Evolutionary conservation across 2,329 filamentous ascomycete species (phyloP).

Genomic region (Zymoseptoria brevis): DNA sequence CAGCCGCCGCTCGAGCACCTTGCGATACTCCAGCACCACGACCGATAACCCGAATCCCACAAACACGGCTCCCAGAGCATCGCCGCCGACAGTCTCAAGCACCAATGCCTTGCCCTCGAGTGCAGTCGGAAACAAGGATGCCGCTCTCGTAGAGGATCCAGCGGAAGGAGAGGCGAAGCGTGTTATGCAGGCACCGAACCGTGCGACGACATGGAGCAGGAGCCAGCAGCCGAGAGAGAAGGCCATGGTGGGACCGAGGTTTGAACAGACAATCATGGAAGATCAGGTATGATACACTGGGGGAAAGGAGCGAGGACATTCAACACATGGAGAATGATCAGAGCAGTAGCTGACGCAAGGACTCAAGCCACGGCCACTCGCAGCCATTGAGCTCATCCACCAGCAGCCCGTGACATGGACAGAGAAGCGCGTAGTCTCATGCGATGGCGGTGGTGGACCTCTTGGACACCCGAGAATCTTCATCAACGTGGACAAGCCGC

Average conservation of each 20-base stretch:
- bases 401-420: conserved; percentile 91
- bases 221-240: conserved; percentile 72
- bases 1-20: conserved; percentile 10
- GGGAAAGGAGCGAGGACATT: neutral
- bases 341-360: conserved; percentile 17
- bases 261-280: conserved; percentile 93
- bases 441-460: conserved; percentile 86
- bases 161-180: conserved; percentile 49
- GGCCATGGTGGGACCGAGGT: conserved; percentile 89
- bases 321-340: neutral
- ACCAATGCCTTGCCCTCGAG: conserved; percentile 53
- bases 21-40: conserved; percentile 15
- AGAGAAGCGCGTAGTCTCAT: conserved; percentile 70
- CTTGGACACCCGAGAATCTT: conserved; percentile 87
- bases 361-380: conserved; percentile 70
- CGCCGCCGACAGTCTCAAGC: conserved; percentile 43
- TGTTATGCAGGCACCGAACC: conserved; percentile 77
- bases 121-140: conserved; percentile 44
- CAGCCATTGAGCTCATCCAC: conserved; percentile 94
- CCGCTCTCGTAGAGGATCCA: conserved; percentile 48
- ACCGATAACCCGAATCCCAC: conserved; percentile 49
- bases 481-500: conserved; percentile 96
- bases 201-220: conserved; percentile 68
- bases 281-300: conserved; percentile 60
- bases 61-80: conserved; percentile 49